phyloP scores from a whole-genome alignment of 1,139 yeast species.

The Hyphopichia wangnamkhiaoensis region DNA sequence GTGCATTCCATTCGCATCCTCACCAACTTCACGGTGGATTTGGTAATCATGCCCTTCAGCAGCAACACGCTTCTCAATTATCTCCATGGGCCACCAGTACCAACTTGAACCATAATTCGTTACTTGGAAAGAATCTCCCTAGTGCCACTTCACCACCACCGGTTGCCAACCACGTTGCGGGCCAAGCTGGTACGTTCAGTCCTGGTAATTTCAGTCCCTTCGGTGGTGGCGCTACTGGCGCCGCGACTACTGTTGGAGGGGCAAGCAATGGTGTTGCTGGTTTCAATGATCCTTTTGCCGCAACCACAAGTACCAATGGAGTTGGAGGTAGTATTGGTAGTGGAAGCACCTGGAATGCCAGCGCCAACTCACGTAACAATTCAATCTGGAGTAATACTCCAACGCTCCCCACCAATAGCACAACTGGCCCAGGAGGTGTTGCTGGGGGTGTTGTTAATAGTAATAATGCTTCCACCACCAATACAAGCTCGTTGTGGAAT shows the following conservation, averaged over 20 bases:
- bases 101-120: conserved; percentile 9
- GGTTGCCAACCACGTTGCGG: not conserved
- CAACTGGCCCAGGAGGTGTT: too few relatives aligned
- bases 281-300: conserved; percentile 1
- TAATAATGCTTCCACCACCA: not conserved
- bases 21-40: not conserved
- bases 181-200: not conserved
- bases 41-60: too few relatives aligned
- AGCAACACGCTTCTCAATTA: conserved; percentile 5
- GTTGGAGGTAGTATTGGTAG: conserved; percentile 1
- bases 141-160: conserved; percentile 1
- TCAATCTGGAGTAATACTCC: conserved; percentile 34
- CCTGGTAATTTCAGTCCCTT: not conserved
- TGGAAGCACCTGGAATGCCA: conserved; percentile 22
- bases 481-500: not conserved
- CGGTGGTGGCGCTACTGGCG: not conserved
- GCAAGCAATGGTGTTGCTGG: not conserved
- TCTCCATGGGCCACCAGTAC: conserved; percentile 19
- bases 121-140: not conserved
- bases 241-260: not conserved
- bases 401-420: too few relatives aligned
- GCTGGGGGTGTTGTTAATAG: too few relatives aligned
- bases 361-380: conserved; percentile 22
- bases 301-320: not conserved
- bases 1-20: not conserved